Evolutionary conservation across 2,329 filamentous ascomycete genomes (phyloP).

Genomic region (Lecanicillium sp.): DNA sequence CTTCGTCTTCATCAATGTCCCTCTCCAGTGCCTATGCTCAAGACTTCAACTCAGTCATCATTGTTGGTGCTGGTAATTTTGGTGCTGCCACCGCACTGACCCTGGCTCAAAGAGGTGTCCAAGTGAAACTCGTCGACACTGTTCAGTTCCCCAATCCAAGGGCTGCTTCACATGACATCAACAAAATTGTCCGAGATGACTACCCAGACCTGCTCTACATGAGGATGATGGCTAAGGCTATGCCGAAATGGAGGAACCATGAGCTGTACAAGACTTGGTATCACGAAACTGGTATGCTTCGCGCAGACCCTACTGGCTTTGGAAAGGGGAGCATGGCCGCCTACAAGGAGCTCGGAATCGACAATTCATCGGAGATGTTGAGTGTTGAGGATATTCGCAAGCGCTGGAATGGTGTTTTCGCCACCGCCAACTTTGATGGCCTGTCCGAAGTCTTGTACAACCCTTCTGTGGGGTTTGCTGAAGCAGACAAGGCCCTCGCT

Average conservation of each 20-base stretch:
- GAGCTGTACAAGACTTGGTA: constrained; percentile 45
- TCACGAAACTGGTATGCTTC: constrained; percentile 48
- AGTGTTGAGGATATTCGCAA: constrained; percentile 42
- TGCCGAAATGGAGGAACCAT: constrained; percentile 31
- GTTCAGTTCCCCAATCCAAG: constrained; percentile 26
- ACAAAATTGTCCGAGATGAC: constrained; percentile 35
- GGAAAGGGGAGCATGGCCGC: constrained; percentile 33
- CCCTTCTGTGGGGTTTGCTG: constrained; percentile 50
- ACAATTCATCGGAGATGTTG: constrained; percentile 31
- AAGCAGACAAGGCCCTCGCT: constrained; percentile 46
- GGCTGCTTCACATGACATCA: constrained; percentile 38
- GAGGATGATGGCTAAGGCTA: constrained; percentile 29
- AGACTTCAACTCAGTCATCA: constrained; percentile 20
- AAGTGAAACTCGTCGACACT: constrained; percentile 28
- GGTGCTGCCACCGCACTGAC: constrained; percentile 33
- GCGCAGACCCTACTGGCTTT: constrained; percentile 31
- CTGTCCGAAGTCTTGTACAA: constrained; percentile 49
- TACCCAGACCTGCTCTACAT: constrained; percentile 32
- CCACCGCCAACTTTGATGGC: constrained; percentile 46
- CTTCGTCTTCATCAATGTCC: constrained; percentile 8
- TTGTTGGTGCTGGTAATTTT: constrained; percentile 35
- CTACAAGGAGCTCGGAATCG: constrained; percentile 26
- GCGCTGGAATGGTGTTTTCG: constrained; percentile 48
- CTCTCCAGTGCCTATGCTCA: constrained; percentile 1
- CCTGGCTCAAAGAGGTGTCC: constrained; percentile 20